These are phyloP conservation scores for Annulohypoxylon moriforme DNA, from an alignment of 495 filamentous ascomycete genomes.

Conservation along the genomic window DNA sequence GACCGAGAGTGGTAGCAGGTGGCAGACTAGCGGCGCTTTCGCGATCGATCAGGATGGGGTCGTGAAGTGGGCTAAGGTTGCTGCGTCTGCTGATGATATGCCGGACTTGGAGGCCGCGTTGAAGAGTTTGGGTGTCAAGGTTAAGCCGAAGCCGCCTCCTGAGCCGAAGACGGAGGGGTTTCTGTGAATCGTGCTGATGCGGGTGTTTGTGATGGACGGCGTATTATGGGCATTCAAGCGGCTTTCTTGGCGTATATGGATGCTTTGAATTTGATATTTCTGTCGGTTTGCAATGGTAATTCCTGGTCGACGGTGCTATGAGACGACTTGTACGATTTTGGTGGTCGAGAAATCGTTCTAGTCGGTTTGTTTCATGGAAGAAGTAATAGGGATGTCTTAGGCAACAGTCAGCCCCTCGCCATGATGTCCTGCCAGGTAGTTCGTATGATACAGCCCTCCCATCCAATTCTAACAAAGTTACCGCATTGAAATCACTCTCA, in stretches of 20 bases:
- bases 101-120: constrained; percentile 30
- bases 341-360: neutral
- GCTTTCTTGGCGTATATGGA: constrained; percentile 15
- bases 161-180: constrained; percentile 40
- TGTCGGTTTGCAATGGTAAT: neutral
- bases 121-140: constrained; percentile 28
- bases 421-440: neutral
- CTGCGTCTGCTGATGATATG: constrained; percentile 58
- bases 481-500: neutral
- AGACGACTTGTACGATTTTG: neutral
- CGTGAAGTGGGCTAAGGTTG: constrained; percentile 60
- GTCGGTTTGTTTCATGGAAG: neutral
- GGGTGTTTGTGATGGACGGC: neutral
- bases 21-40: constrained; percentile 69
- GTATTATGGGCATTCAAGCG: neutral
- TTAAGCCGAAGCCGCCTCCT: constrained; percentile 35
- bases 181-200: constrained; percentile 10
- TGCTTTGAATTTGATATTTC: neutral
- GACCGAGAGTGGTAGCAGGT: constrained; percentile 65
- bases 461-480: too few relatives aligned
- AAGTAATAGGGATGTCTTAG: neutral
- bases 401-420: neutral
- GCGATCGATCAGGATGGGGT: constrained; percentile 62
- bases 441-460: neutral
- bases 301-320: neutral